A percentile compares a stretch with the other conserved stretches of the same genome.
Evolutionary conservation across 352 stramenopile species (phyloP).

Genomic region (Phytopythium delawarense): DNA sequence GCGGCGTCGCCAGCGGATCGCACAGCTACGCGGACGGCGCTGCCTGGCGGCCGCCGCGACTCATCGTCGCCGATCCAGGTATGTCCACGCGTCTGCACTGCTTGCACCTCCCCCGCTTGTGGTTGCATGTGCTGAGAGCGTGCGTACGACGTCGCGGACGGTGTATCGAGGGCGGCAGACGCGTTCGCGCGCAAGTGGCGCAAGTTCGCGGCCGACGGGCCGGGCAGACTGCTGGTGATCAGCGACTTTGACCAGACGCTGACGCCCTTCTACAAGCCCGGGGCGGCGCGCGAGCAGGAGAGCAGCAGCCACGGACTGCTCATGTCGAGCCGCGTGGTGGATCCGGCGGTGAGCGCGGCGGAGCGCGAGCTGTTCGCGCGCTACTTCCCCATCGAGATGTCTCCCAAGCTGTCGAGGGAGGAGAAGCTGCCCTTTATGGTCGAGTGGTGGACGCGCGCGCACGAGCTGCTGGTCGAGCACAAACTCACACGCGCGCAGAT

Average conservation of each 20-base stretch:
- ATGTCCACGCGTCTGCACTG: neutral
- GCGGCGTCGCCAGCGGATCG: neutral
- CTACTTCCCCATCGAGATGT: slow-evolving; percentile 73
- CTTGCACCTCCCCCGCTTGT: neutral
- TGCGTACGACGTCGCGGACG: too few species aligned
- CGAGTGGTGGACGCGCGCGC: slow-evolving; percentile 48
- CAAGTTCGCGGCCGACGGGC: slow-evolving; percentile 58
- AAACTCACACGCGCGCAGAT: slow-evolving; percentile 42
- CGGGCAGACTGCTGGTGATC: slow-evolving; percentile 65
- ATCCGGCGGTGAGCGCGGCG: slow-evolving; percentile 16
- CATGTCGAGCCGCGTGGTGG: slow-evolving; percentile 19
- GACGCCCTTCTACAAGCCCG: slow-evolving; percentile 40
- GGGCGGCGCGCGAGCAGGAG: slow-evolving; percentile 10
- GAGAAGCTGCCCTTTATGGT: slow-evolving; percentile 73
- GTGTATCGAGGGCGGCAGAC: slow-evolving; percentile 22
- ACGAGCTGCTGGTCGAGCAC: slow-evolving; percentile 46
- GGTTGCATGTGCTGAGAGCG: too few species aligned
- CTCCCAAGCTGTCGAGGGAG: slow-evolving; percentile 34
- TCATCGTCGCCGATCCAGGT: slow-evolving; percentile 7
- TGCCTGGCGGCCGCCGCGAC: neutral
- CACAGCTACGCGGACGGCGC: slow-evolving; percentile 3
- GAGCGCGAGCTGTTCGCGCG: slow-evolving; percentile 50
- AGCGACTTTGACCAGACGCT: slow-evolving; percentile 76
- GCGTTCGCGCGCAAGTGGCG: slow-evolving; percentile 66
- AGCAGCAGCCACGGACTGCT: slow-evolving; percentile 23